Evolutionary conservation across 805 yeast species (phyloP).

Genomic region (Ogataea corticis): DNA sequence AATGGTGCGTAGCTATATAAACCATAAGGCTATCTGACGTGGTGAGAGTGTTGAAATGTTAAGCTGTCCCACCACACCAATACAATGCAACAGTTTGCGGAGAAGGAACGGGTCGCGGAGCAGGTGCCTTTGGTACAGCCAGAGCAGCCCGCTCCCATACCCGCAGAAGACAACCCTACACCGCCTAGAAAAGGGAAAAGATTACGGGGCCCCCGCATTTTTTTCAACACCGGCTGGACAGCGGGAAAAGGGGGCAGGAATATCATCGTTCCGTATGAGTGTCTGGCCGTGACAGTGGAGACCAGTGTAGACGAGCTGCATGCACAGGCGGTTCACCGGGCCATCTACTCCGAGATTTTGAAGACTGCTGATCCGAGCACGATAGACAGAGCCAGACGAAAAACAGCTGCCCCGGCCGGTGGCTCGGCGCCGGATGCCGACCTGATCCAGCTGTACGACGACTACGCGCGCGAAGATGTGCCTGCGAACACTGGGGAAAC

Average conservation of each 20-base stretch:
- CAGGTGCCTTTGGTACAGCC: no score
- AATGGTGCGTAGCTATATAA: no score
- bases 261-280: constrained; percentile 8
- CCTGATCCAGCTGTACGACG: neutral
- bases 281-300: neutral
- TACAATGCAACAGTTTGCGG: no score
- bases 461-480: neutral
- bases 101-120: no score
- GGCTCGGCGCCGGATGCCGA: constrained; percentile 3
- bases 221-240: neutral
- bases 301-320: constrained; percentile 10
- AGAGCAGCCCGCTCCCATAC: no score
- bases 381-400: neutral
- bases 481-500: neutral
- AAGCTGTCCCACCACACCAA: no score
- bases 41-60: no score
- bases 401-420: neutral
- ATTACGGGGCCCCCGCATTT: neutral
- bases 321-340: constrained; percentile 1
- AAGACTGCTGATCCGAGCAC: constrained; percentile 5
- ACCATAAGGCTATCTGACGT: no score
- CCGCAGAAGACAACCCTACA: neutral
- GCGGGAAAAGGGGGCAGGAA: constrained; percentile 2
- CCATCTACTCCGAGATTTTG: constrained; percentile 12
- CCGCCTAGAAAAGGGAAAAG: neutral